Evolutionary conservation across 805 yeast species (phyloP).

Genomic region (Metschnikowia gelsemii): DNA sequence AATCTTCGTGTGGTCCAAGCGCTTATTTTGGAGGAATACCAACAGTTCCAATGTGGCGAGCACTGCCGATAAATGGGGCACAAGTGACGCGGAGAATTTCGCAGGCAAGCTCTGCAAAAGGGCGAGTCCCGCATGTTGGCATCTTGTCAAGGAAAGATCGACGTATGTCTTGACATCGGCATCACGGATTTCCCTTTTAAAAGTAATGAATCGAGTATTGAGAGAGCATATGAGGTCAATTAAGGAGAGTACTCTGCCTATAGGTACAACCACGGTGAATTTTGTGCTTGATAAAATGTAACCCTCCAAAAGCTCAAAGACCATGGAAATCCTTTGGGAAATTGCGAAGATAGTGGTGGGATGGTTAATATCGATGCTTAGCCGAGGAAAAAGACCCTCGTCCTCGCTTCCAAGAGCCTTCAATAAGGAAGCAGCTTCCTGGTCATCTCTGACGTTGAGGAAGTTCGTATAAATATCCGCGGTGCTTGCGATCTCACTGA

Average conservation of each 20-base stretch:
- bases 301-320: constrained; percentile 41
- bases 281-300: constrained; percentile 53
- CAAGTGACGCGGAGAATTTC: constrained; percentile 35
- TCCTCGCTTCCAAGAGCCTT: constrained; percentile 29
- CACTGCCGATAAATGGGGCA: constrained; percentile 52
- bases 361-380: constrained; percentile 58
- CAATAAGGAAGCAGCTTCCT: constrained; percentile 43
- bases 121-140: constrained; percentile 47
- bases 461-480: constrained; percentile 58
- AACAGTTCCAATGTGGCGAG: constrained; percentile 56
- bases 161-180: constrained; percentile 46
- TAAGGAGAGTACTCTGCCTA: constrained; percentile 54
- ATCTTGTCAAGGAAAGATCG: constrained; percentile 39
- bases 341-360: constrained; percentile 52
- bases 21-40: constrained; percentile 50
- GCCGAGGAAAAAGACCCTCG: constrained; percentile 40
- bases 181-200: constrained; percentile 61
- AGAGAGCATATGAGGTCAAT: constrained; percentile 56
- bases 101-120: constrained; percentile 39
- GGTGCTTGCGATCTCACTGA: constrained; percentile 56
- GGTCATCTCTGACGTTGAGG: constrained; percentile 56
- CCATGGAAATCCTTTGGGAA: constrained; percentile 48
- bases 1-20: constrained; percentile 31
- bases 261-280: constrained; percentile 56
- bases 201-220: constrained; percentile 52